Percentiles rank a stretch among this genome's conserved stretches.
Evolutionary conservation across 495 filamentous ascomycete species (phyloP).

Genomic region (Bryoglossum gracile): DNA sequence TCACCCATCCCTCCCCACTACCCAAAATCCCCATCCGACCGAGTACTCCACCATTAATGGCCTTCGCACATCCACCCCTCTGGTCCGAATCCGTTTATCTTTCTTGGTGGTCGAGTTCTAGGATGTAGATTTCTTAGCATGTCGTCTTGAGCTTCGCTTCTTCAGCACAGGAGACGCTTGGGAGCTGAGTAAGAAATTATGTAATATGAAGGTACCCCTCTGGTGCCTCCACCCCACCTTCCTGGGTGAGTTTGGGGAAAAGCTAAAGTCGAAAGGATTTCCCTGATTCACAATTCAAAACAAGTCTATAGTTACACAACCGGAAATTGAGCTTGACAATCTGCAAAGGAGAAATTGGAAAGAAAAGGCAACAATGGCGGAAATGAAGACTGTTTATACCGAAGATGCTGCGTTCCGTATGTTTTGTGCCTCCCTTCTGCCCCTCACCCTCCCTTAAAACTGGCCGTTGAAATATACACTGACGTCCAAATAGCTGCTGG

Average conservation of each 20-base stretch:
- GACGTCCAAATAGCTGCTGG: slow-evolving; percentile 37
- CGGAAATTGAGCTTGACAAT: neutral
- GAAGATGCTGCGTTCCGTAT: slow-evolving; percentile 48
- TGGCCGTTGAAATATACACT: neutral
- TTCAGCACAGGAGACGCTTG: too few species aligned
- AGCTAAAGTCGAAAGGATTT: too few species aligned
- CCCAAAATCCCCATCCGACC: slow-evolving; percentile 12
- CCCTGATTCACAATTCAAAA: too few species aligned
- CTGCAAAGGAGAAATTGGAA: neutral
- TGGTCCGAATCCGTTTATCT: neutral
- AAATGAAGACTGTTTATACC: slow-evolving; percentile 37
- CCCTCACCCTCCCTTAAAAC: neutral
- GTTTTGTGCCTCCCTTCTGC: slow-evolving; percentile 20
- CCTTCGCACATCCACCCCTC: neutral
- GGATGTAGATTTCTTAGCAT: slow-evolving; percentile 7
- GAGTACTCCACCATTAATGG: slow-evolving; percentile 17
- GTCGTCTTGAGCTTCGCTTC: slow-evolving; percentile 15
- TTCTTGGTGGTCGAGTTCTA: slow-evolving; percentile 15
- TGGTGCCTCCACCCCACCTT: neutral
- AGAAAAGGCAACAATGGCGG: slow-evolving; percentile 19
- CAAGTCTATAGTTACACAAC: too few species aligned
- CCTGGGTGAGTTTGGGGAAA: too few species aligned
- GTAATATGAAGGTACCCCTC: too few species aligned
- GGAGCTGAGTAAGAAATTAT: too few species aligned
- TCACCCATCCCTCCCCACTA: neutral